phyloP scores from a whole-genome alignment of 2,329 filamentous ascomycete species.

The Chaetomiaceae sp. region DNA sequence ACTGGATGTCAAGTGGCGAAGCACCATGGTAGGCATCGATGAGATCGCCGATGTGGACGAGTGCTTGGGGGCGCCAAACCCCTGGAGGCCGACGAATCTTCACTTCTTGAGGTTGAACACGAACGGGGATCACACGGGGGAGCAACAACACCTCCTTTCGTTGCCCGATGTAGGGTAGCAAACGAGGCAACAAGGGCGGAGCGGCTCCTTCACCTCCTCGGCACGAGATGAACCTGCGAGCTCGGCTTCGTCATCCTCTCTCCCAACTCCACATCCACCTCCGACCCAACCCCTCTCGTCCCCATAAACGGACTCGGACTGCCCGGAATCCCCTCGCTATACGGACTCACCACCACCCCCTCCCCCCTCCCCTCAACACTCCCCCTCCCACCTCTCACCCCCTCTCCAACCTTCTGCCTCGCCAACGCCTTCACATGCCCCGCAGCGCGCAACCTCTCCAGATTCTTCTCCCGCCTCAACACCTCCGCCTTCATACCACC shows the following conservation, averaged over 20 bases:
- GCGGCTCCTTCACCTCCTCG: not conserved
- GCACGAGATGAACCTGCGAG: constrained; percentile 16
- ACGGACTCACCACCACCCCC: constrained; percentile 2
- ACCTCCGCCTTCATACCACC: constrained; percentile 25
- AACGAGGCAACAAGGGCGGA: no score
- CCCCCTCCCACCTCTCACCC: not conserved
- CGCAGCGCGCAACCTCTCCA: constrained; percentile 19
- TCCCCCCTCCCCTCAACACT: not conserved
- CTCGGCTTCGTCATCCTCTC: constrained; percentile 14
- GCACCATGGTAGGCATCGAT: no score
- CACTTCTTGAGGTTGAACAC: no score
- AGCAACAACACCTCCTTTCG: no score
- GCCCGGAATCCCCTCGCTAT: constrained; percentile 1
- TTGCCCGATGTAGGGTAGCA: no score
- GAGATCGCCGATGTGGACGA: no score
- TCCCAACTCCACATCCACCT: constrained; percentile 20
- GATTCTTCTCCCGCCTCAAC: constrained; percentile 21
- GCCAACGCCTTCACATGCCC: constrained; percentile 15
- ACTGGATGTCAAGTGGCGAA: no score
- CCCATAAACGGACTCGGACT: constrained; percentile 13
- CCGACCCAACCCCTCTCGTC: not conserved
- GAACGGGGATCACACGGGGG: no score
- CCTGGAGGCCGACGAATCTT: no score
- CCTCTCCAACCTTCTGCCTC: not conserved
- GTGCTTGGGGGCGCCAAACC: no score